Evolutionary conservation across 495 filamentous ascomycete genomes (phyloP).

Genomic region (Penicilliopsis zonata): DNA sequence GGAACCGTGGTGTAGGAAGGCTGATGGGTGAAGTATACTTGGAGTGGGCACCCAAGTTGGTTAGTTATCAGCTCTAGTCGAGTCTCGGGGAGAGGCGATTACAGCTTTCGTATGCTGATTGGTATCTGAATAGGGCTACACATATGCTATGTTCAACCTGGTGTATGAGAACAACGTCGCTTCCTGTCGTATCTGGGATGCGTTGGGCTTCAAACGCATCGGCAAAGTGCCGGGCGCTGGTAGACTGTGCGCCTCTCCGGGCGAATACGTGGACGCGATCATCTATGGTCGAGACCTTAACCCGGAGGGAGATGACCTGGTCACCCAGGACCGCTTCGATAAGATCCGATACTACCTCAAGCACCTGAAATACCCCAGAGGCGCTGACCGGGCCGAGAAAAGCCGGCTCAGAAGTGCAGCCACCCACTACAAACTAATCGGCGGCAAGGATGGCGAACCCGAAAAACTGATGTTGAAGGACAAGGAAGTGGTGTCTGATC

Average conservation of each 20-base stretch:
- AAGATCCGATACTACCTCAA: slow-evolving; percentile 97
- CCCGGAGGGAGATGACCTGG: slow-evolving; percentile 68
- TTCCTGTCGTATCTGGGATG: slow-evolving; percentile 93
- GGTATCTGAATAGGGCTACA: slow-evolving; percentile 54
- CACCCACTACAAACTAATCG: slow-evolving; percentile 80
- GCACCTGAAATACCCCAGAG: slow-evolving; percentile 83
- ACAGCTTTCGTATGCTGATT: not conserved
- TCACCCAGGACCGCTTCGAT: slow-evolving; percentile 94
- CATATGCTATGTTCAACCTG: slow-evolving; percentile 94
- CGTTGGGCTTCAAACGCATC: slow-evolving; percentile 94
- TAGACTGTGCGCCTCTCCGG: slow-evolving; percentile 68
- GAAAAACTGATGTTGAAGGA: slow-evolving; percentile 93
- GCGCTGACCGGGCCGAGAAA: slow-evolving; percentile 92
- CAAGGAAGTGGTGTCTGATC: slow-evolving; percentile 92
- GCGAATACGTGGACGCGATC: slow-evolving; percentile 81
- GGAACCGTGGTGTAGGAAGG: slow-evolving; percentile 82
- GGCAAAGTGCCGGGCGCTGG: slow-evolving; percentile 83
- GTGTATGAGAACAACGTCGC: slow-evolving; percentile 97
- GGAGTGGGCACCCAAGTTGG: slow-evolving; percentile 85
- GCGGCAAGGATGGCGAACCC: slow-evolving; percentile 33
- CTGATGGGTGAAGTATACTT: slow-evolving; percentile 91
- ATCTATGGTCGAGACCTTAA: slow-evolving; percentile 88
- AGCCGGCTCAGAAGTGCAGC: slow-evolving; percentile 83
- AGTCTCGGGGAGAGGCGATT: not conserved
- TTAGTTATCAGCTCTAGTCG: slow-evolving; percentile 20